Base-by-base conservation (phyloP, 495 filamentous ascomycete genomes). In the Tuber indicum region DNA sequence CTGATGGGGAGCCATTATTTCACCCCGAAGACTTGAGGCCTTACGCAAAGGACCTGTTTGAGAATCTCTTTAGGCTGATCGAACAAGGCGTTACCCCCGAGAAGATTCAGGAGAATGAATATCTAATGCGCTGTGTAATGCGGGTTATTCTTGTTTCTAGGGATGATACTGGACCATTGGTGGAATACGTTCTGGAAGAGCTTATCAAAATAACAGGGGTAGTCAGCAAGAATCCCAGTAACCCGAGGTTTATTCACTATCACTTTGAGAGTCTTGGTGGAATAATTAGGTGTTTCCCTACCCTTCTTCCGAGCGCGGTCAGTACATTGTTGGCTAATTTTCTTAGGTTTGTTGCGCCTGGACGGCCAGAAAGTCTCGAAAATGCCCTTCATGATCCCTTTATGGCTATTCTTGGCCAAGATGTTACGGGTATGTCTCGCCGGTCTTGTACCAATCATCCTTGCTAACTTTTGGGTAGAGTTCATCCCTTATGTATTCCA, bases 91-190 rank as follows among this genome's bases (percentile, higher is more conserved):
- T 87, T 0, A 90, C 91, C 16, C 91, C 96, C 36, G 89, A 95
- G 79, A 98, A 98, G 87, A 90, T 98, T 75, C 96, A 98, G 83
- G 96, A 99, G 85, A 98, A 99, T 82, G 96, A 99, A 83, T 99
- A 97, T 84, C 85, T 99, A 78, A 98, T 99, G 94, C 91, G 92
- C 74, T 98, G 96, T 84, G 92, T 97, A 43, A 99, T 99, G 96
- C 89, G 96, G 73, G 94, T 98, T 14, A 86, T 99, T 75, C 92
- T 98, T 77, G 93, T 97, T 75, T 91, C 97, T 84, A 92, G 91
- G 82, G 95, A 97, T 32, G 89, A 90, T 71, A 87, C 93, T 21
- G 82, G 89, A 43, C 86, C 89, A n/a, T 87, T 92, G 74, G 87
- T 89, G 5, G 93, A 97, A 78, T 87, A 86, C 81, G 88, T 97